A percentile compares a stretch with the other conserved stretches of the same genome.
phyloP scores from a whole-genome alignment of 225 moss, liverwort and hornwort genomes.

The Marchantia polymorpha region DNA sequence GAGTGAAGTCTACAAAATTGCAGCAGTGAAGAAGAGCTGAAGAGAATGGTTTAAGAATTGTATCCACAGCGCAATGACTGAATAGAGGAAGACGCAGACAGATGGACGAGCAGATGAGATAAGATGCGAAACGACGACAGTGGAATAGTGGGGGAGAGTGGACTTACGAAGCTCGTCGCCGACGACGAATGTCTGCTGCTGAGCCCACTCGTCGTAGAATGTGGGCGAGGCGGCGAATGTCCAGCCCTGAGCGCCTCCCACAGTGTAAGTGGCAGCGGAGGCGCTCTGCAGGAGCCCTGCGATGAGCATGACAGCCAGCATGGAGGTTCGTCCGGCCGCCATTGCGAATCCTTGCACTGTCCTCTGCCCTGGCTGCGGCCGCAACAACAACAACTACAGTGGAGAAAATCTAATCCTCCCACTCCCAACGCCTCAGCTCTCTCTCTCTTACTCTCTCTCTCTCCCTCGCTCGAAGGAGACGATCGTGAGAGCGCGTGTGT shows the following conservation, averaged over 20 bases:
- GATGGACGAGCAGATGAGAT: too few relatives aligned
- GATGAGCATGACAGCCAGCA: not conserved
- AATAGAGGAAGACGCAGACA: too few relatives aligned
- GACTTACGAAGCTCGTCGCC: slow-evolving; percentile 24
- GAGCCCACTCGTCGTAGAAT: slow-evolving; percentile 25
- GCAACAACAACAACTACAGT: not conserved
- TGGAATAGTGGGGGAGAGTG: too few relatives aligned
- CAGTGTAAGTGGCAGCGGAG: slow-evolving; percentile 5
- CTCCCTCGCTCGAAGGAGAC: too few relatives aligned
- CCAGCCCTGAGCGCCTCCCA: slow-evolving; percentile 6
- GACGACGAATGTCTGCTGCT: slow-evolving; percentile 5
- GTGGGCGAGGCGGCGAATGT: not conserved
- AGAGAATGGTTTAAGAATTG: too few relatives aligned
- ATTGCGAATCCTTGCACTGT: slow-evolving; percentile 3
- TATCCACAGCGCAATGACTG: too few relatives aligned
- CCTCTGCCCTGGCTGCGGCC: slow-evolving; percentile 16
- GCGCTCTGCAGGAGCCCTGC: not conserved
- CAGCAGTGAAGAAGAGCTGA: too few relatives aligned
- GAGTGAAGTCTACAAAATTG: too few relatives aligned
- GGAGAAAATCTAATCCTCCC: not conserved
- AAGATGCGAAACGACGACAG: too few relatives aligned
- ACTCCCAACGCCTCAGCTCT: not conserved
- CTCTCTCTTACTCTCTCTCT: not conserved
- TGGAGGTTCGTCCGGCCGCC: not conserved
- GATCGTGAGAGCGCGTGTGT: not conserved